Evolutionary conservation across 345 rosid genomes (phyloP).

Genomic region (Toxicodendron radicans): DNA sequence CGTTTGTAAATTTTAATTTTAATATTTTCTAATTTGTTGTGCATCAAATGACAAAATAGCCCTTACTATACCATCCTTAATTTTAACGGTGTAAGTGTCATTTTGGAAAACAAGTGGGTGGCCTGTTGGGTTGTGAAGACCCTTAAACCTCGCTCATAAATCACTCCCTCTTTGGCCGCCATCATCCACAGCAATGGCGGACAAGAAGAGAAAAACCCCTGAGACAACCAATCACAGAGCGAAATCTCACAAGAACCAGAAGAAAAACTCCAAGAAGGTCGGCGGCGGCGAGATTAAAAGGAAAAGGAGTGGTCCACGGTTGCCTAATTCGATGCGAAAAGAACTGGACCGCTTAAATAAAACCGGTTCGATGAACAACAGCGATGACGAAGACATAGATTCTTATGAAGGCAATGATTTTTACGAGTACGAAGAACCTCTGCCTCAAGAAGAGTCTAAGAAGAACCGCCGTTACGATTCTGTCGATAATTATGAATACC

Average conservation of each 20-base stretch:
- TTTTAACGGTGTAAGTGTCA: too few species aligned
- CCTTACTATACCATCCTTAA: too few species aligned
- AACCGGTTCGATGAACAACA: constrained; percentile 22
- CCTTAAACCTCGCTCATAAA: not conserved
- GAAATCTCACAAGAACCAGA: not conserved
- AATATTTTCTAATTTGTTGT: too few species aligned
- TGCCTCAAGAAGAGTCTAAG: constrained; percentile 70
- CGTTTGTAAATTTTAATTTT: too few species aligned
- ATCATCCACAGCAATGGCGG: constrained; percentile 13
- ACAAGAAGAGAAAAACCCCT: constrained; percentile 23
- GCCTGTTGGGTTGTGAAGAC: too few species aligned
- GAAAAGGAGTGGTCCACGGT: constrained; percentile 66
- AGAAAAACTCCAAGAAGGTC: not conserved
- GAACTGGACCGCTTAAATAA: constrained; percentile 49
- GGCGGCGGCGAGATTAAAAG: constrained; percentile 17
- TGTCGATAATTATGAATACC: constrained; percentile 65
- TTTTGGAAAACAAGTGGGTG: too few species aligned
- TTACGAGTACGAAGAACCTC: constrained; percentile 84
- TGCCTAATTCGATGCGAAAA: constrained; percentile 60
- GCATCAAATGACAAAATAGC: too few species aligned
- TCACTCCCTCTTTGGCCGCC: not conserved
- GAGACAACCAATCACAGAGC: not conserved
- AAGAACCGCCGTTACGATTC: constrained; percentile 79
- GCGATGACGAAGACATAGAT: constrained; percentile 55
- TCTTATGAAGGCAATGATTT: constrained; percentile 56